Percentiles rank a stretch among this genome's conserved stretches.
phyloP scores from a whole-genome alignment of 2,329 filamentous ascomycete species.

The Polychaeton citri region DNA sequence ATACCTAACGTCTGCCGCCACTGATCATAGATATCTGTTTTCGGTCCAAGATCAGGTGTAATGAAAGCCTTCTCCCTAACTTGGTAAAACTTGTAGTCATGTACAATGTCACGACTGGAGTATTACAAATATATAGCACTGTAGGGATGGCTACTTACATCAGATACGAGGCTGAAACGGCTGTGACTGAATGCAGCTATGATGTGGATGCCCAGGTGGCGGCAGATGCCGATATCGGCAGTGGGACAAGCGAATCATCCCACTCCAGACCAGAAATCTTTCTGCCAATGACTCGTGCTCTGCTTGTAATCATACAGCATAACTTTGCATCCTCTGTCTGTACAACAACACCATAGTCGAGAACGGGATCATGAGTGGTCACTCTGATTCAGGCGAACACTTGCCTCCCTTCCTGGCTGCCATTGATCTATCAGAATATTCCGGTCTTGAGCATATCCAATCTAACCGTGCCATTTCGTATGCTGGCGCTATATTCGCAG shows the following conservation, averaged over 20 bases:
- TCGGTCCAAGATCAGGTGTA: no score
- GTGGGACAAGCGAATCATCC: background rate
- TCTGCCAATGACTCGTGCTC: background rate
- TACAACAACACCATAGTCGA: background rate
- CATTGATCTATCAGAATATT: conserved; percentile 33
- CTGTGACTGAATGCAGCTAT: no score
- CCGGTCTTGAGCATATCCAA: conserved; percentile 36
- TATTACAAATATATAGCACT: no score
- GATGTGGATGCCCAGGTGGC: no score
- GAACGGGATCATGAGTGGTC: background rate
- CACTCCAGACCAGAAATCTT: background rate
- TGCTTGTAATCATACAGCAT: background rate
- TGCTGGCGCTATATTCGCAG: conserved; percentile 44
- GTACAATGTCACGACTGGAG: no score
- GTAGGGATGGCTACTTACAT: no score
- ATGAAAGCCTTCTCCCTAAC: no score
- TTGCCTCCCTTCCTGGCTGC: conserved; percentile 32
- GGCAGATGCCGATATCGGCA: background rate
- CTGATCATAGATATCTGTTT: no score
- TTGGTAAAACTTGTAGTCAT: no score
- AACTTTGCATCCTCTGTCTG: background rate
- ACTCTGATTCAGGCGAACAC: conserved; percentile 6
- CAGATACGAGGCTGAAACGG: no score
- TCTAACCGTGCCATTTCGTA: conserved; percentile 40
- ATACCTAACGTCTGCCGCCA: no score